Percentiles rank a stretch among this genome's conserved stretches.
Evolutionary conservation across 2,329 filamentous ascomycete species (phyloP).

Genomic region (Diaporthe citriasiana): DNA sequence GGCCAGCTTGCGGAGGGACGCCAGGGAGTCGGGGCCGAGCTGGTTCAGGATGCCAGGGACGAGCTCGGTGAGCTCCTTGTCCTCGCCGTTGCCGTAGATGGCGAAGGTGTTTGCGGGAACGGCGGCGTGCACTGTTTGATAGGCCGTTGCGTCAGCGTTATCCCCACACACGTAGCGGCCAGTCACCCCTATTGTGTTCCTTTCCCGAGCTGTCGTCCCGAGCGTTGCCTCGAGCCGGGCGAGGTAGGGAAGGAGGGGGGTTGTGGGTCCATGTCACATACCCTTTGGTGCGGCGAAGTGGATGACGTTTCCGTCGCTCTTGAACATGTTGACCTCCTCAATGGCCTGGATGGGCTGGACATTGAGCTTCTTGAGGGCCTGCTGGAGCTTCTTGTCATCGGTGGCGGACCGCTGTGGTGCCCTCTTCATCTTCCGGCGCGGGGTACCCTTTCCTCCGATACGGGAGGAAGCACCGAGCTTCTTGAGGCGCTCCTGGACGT

Average conservation of each 20-base stretch:
- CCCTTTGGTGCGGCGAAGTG: constrained; percentile 99
- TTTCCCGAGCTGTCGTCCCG: neutral
- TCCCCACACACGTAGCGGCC: neutral
- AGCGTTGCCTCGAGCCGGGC: neutral
- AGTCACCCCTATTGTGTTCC: neutral
- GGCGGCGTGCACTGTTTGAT: constrained; percentile 87
- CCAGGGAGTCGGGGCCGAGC: constrained; percentile 97
- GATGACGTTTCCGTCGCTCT: constrained; percentile 99
- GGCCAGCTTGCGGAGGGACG: constrained; percentile 96
- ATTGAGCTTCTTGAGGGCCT: constrained; percentile 98
- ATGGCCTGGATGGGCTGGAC: constrained; percentile 99
- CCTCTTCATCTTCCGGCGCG: constrained; percentile 98
- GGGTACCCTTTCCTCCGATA: constrained; percentile 96
- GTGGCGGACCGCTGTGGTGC: constrained; percentile 91
- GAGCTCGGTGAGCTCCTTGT: constrained; percentile 99
- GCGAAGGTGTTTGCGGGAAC: constrained; percentile 99
- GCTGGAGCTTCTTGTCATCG: constrained; percentile 99
- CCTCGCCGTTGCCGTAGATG: constrained; percentile 98
- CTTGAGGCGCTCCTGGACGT: constrained; percentile 72
- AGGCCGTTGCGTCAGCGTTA: constrained; percentile 36
- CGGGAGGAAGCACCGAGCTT: constrained; percentile 68
- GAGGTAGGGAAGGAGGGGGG: neutral
- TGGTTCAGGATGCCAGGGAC: constrained; percentile 99
- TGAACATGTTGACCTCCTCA: constrained; percentile 99
- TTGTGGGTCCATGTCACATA: constrained; percentile 56